These are phyloP conservation scores for Dalbergia cochinchinensis DNA, from an alignment of 306 rosid species.

Conservation along the genomic window DNA sequence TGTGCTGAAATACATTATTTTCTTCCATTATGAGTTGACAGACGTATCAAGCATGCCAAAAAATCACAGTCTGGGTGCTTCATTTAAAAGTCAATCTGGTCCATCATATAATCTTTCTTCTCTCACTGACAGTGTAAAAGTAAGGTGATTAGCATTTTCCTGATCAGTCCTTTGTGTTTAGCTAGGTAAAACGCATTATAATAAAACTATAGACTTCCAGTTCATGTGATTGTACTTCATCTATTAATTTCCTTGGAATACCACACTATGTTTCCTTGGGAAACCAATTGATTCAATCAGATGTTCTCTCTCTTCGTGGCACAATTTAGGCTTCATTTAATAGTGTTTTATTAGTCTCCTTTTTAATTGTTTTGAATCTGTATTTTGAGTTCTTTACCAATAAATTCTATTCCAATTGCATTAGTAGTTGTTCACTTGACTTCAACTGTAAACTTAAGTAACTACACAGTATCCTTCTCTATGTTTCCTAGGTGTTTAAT, in stretches of 20 bases:
- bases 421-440: constrained; percentile 2
- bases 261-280: neutral
- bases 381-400: constrained; percentile 31
- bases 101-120: constrained; percentile 73
- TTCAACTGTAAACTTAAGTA: constrained; percentile 1
- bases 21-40: constrained; percentile 68
- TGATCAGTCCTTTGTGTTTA: constrained; percentile 40
- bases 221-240: constrained; percentile 33
- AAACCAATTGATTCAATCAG: constrained; percentile 28
- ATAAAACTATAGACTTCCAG: constrained; percentile 13
- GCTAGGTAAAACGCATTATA: constrained; percentile 38
- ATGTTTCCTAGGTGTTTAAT: constrained; percentile 29
- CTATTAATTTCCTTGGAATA: constrained; percentile 8
- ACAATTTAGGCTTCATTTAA: constrained; percentile 1
- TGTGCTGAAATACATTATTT: constrained; percentile 88
- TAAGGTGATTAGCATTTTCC: constrained; percentile 73
- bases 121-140: constrained; percentile 75
- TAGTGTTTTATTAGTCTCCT: neutral
- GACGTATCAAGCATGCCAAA: constrained; percentile 58
- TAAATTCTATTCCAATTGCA: constrained; percentile 21
- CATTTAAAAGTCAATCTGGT: constrained; percentile 60
- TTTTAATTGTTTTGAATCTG: constrained; percentile 17
- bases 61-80: constrained; percentile 56
- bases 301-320: neutral
- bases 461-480: neutral